These are phyloP conservation scores for Debaryomyces sp. DNA, from an alignment of 1,139 yeast genomes.

Conservation along the genomic window DNA sequence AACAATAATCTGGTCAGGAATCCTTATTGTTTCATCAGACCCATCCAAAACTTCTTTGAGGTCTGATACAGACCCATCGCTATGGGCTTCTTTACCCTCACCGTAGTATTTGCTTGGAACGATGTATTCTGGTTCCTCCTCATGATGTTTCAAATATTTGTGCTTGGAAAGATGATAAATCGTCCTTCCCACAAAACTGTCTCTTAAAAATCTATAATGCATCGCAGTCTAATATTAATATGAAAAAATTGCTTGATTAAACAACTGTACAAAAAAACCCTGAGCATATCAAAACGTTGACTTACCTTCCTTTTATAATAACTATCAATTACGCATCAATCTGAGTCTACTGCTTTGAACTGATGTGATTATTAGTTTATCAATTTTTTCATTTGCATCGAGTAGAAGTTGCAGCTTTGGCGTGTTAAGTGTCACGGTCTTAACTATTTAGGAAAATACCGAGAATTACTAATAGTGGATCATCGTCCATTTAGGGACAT, in stretches of 20 bases:
- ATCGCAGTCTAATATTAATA: constrained; percentile 1
- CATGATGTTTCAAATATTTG: constrained; percentile 30
- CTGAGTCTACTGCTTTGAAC: not conserved
- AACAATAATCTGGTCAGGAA: constrained; percentile 13
- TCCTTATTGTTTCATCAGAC: constrained; percentile 12
- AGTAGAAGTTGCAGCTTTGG: not conserved
- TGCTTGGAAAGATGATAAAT: constrained; percentile 35
- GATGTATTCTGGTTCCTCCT: constrained; percentile 35
- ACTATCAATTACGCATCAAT: not conserved
- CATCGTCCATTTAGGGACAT: not conserved
- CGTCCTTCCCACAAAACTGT: constrained; percentile 37
- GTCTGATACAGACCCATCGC: constrained; percentile 39
- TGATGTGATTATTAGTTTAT: not conserved
- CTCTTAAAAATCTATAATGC: constrained; percentile 28
- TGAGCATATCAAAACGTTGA: not conserved
- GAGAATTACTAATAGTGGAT: not conserved
- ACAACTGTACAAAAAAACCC: not conserved
- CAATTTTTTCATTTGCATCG: not conserved
- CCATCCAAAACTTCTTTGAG: constrained; percentile 19
- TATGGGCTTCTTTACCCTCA: not conserved
- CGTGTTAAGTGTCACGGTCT: not conserved
- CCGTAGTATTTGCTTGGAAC: constrained; percentile 34
- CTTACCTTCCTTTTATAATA: not conserved
- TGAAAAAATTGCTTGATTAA: not conserved
- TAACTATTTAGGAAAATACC: not conserved